Evolutionary conservation across 2,329 filamentous ascomycete species (phyloP).

Genomic region (Neurospora sp.): DNA sequence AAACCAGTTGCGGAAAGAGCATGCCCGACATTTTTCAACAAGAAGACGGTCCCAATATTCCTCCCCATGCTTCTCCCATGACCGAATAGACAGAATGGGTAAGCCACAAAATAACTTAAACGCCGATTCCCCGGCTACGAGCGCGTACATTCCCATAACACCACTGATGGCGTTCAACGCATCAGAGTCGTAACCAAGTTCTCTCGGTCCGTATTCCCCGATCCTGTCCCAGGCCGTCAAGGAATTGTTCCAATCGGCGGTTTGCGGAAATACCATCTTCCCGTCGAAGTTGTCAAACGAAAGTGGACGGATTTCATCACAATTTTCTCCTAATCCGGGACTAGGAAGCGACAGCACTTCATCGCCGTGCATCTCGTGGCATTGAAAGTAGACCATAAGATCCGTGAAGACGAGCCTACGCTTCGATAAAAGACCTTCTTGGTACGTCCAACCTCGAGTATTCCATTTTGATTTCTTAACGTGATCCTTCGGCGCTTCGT

Average conservation of each 20-base stretch:
- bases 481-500: accelerated
- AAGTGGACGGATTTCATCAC: background rate
- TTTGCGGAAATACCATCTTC: background rate
- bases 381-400: background rate
- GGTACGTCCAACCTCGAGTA: constrained; percentile 1
- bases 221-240: background rate
- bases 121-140: background rate
- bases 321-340: background rate
- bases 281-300: background rate
- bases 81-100: background rate
- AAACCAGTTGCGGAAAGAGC: background rate
- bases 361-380: background rate
- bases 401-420: background rate
- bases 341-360: background rate
- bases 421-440: background rate
- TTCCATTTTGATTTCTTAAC: background rate
- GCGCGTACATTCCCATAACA: background rate
- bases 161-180: background rate
- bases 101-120: background rate
- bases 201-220: background rate
- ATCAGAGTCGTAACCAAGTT: background rate
- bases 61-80: background rate
- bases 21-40: background rate
- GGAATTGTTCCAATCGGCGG: background rate
- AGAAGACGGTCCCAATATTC: no score